phyloP scores from a whole-genome alignment of 176 grass and related monocot genomes.

The Triticum turgidum region DNA sequence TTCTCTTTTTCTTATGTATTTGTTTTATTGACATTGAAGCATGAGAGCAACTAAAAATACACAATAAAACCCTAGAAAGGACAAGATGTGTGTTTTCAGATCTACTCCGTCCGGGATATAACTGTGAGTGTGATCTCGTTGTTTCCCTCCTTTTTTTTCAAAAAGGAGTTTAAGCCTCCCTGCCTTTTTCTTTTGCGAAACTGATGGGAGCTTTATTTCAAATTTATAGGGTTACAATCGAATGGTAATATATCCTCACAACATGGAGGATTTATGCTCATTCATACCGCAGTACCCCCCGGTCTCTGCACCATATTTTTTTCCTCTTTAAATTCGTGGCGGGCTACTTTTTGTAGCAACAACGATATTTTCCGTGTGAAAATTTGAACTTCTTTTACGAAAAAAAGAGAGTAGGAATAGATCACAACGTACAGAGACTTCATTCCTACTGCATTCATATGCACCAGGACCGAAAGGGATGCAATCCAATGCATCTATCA shows the following conservation, averaged over 20 bases:
- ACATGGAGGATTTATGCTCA: too few relatives aligned
- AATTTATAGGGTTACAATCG: too few relatives aligned
- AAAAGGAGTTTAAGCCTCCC: too few relatives aligned
- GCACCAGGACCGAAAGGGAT: background rate
- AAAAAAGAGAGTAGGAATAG: too few relatives aligned
- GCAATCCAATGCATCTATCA: background rate
- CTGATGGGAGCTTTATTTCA: too few relatives aligned
- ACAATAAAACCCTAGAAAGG: background rate
- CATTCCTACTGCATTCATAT: background rate
- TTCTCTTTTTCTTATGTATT: background rate
- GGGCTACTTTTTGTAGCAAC: too few relatives aligned
- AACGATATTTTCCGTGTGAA: too few relatives aligned
- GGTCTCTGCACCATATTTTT: background rate
- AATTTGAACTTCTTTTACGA: too few relatives aligned
- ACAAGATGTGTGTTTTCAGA: background rate
- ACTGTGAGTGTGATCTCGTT: background rate
- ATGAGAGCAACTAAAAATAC: background rate
- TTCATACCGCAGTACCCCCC: too few relatives aligned
- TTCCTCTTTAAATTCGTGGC: background rate
- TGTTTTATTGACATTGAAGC: background rate
- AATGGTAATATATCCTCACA: too few relatives aligned
- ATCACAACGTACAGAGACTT: too few relatives aligned
- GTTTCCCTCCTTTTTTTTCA: background rate
- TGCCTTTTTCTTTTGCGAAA: too few relatives aligned
- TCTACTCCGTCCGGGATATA: background rate